These are phyloP conservation scores for Plasmopara viticola DNA, from an alignment of 352 stramenopile species.

Conservation along the genomic window DNA sequence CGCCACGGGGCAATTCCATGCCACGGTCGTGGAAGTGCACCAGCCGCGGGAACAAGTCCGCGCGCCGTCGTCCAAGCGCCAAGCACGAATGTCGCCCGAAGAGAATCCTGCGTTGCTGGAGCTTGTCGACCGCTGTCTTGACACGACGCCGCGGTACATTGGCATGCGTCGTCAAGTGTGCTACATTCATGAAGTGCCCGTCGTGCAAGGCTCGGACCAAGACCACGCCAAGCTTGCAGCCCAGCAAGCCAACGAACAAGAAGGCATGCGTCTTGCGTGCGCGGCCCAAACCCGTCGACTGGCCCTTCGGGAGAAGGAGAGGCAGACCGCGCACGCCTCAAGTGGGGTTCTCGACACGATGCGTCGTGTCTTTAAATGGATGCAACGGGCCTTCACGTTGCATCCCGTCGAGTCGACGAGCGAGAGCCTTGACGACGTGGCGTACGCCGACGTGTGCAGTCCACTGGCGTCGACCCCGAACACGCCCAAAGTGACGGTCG, in stretches of 20 bases:
- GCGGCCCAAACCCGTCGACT: conserved; percentile 54
- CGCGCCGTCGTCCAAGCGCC: conserved; percentile 28
- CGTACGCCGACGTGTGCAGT: conserved; percentile 66
- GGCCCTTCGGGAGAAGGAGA: conserved; percentile 28
- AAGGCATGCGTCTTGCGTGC: conserved; percentile 57
- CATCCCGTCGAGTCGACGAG: conserved; percentile 32
- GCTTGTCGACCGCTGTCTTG: conserved; percentile 46
- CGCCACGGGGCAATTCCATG: conserved; percentile 49
- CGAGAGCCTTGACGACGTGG: conserved; percentile 52
- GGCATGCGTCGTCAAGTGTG: conserved; percentile 42
- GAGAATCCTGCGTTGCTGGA: conserved; percentile 47
- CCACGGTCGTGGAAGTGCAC: conserved; percentile 39
- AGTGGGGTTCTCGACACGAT: conserved; percentile 13
- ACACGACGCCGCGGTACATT: conserved; percentile 42
- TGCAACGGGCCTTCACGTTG: conserved; percentile 18
- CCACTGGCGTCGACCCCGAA: conserved; percentile 3
- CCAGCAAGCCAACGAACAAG: conserved; percentile 39
- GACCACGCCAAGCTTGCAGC: conserved; percentile 13
- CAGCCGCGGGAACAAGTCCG: conserved; percentile 30
- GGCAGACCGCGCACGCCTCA: conserved; percentile 7
- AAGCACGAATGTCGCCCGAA: conserved; percentile 43
- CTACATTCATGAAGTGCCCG: conserved; percentile 41
- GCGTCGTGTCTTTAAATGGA: conserved; percentile 5
- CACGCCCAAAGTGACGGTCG: conserved; percentile 18
- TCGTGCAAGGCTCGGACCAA: conserved; percentile 11